A percentile compares a stretch with the other conserved stretches of the same genome.
phyloP scores from a whole-genome alignment of 495 filamentous ascomycete species.

The Rostrohypoxylon terebratum region DNA sequence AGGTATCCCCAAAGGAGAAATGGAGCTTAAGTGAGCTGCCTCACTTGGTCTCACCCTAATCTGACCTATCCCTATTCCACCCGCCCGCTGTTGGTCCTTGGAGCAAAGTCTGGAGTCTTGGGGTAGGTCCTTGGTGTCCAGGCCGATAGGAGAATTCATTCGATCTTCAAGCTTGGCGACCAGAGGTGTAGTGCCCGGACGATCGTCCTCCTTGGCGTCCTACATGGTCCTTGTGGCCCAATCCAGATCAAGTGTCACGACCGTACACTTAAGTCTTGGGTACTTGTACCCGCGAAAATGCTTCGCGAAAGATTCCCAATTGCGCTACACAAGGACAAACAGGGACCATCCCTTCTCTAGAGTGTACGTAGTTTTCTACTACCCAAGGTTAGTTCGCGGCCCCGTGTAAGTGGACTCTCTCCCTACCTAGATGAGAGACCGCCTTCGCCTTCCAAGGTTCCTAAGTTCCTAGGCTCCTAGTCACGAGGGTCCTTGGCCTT shows the following conservation, averaged over 20 bases:
- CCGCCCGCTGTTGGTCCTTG: not conserved
- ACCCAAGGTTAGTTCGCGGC: slow-evolving; percentile 25
- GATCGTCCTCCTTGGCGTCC: slow-evolving; percentile 42
- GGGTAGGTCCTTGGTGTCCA: not conserved
- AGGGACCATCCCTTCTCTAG: slow-evolving; percentile 38
- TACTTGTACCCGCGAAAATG: slow-evolving; percentile 1
- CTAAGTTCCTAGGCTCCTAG: not conserved
- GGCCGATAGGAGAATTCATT: slow-evolving; percentile 36
- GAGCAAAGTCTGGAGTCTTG: slow-evolving; percentile 5
- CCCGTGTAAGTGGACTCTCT: slow-evolving; percentile 27
- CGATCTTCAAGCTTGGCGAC: slow-evolving; percentile 41
- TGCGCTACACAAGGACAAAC: slow-evolving; percentile 30
- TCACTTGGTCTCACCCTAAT: slow-evolving; percentile 28
- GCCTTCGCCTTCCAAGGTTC: not conserved
- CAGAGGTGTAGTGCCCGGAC: slow-evolving; percentile 29
- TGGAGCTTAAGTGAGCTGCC: slow-evolving; percentile 42
- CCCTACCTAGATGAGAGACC: slow-evolving; percentile 23
- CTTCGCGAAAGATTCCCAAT: slow-evolving; percentile 20
- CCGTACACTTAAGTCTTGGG: no score
- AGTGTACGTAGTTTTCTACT: slow-evolving; percentile 23
- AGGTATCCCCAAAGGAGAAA: slow-evolving; percentile 1
- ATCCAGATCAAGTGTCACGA: slow-evolving; percentile 25
- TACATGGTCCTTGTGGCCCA: slow-evolving; percentile 30
- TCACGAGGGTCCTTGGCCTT: slow-evolving; percentile 19
- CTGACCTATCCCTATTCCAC: slow-evolving; percentile 7